A percentile compares a stretch with the other conserved stretches of the same genome.
Conservation (phyloP, 768 basidiomycete species). For the Amanita molliuscula region DNA sequence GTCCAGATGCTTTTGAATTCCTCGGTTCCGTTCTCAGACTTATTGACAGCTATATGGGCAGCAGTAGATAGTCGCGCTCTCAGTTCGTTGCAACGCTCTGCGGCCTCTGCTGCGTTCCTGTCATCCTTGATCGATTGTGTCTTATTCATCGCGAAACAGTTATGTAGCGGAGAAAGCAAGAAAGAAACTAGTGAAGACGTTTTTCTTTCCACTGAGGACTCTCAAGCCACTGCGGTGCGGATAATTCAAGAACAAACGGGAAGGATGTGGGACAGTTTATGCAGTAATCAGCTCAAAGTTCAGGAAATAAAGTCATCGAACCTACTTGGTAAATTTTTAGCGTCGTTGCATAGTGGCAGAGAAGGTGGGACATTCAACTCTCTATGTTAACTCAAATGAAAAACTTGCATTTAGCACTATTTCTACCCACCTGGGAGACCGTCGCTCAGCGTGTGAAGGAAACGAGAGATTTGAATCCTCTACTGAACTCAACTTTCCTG, state of each 20-base stretch:
- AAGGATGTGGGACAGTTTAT: constrained; percentile 39
- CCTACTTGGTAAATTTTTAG: constrained; percentile 30
- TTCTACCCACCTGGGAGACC: constrained; percentile 36
- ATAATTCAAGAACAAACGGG: constrained; percentile 37
- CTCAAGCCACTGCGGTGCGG: constrained; percentile 6
- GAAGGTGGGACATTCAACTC: constrained; percentile 9
- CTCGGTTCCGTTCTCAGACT: constrained; percentile 26
- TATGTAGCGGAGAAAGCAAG: not conserved
- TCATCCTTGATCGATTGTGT: constrained; percentile 62
- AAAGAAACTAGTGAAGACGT: not conserved
- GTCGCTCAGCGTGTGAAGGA: constrained; percentile 22
- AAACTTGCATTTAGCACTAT: constrained; percentile 17
- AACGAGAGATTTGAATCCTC: constrained; percentile 13
- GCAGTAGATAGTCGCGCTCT: constrained; percentile 64
- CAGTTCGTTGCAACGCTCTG: constrained; percentile 41
- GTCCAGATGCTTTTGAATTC: constrained; percentile 1
- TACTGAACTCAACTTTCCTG: constrained; percentile 34
- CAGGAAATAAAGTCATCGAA: constrained; percentile 32
- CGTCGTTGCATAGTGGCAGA: constrained; percentile 22
- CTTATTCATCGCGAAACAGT: constrained; percentile 42
- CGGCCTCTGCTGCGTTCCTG: constrained; percentile 54
- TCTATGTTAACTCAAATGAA: not conserved
- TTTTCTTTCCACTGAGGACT: not conserved
- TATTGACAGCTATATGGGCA: constrained; percentile 78
- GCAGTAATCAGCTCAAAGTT: constrained; percentile 32